Evolutionary conservation across 345 rosid species (phyloP).

Genomic region (Cochlearia excelsa): DNA sequence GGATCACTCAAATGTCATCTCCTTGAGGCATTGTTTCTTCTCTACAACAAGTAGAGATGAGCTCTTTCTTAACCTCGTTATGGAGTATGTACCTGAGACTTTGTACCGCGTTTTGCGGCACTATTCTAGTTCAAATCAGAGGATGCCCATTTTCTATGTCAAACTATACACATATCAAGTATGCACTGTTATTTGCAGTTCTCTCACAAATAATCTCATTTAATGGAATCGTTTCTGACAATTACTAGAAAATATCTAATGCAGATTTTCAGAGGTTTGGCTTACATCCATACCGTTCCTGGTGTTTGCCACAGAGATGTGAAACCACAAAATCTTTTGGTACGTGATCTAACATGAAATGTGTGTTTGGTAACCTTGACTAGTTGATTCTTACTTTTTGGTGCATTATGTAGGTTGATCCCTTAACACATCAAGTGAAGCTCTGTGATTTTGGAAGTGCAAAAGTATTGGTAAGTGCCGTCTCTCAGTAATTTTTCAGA

Average conservation of each 20-base stretch:
- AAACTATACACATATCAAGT: conserved; percentile 81
- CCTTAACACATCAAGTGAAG: conserved; percentile 74
- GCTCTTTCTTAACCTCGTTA: conserved; percentile 71
- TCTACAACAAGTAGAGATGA: conserved; percentile 77
- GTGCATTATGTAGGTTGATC: conserved; percentile 57
- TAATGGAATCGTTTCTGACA: background rate
- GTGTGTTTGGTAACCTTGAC: conserved; percentile 5
- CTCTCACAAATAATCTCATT: conserved; percentile 2
- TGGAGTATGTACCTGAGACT: conserved; percentile 84
- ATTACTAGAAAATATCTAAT: conserved; percentile 16
- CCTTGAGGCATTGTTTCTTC: conserved; percentile 79
- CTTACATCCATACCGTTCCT: conserved; percentile 69
- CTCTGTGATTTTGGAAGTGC: conserved; percentile 85
- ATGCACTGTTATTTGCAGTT: conserved; percentile 20
- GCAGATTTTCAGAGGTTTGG: conserved; percentile 65
- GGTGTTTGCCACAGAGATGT: conserved; percentile 92
- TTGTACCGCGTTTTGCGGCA: conserved; percentile 59
- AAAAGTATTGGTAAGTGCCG: conserved; percentile 56
- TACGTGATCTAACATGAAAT: conserved; percentile 29
- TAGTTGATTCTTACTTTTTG: conserved; percentile 16
- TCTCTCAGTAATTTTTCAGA: background rate
- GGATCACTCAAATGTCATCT: conserved; percentile 78
- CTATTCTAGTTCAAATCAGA: conserved; percentile 56
- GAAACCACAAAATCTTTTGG: conserved; percentile 93
- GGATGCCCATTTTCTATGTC: conserved; percentile 76